Evolutionary conservation across 768 basidiomycete genomes (phyloP).

Genomic region (Collybia nuda): DNA sequence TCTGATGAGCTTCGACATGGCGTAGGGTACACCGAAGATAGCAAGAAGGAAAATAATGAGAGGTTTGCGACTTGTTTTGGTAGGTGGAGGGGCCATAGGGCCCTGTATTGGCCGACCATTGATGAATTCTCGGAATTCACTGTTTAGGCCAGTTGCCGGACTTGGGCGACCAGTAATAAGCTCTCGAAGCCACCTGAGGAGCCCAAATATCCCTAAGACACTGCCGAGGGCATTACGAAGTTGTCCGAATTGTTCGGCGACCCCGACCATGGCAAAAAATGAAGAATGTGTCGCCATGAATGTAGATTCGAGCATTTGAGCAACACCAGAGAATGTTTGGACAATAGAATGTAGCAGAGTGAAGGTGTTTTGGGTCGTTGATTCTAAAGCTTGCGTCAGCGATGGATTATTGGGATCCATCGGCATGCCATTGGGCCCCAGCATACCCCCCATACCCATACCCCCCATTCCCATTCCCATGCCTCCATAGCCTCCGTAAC

Average conservation of each 20-base stretch:
- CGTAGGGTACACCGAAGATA: slow-evolving; percentile 89
- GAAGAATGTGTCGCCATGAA: slow-evolving; percentile 97
- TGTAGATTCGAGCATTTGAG: slow-evolving; percentile 96
- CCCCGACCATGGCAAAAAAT: slow-evolving; percentile 96
- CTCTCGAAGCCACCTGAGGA: slow-evolving; percentile 82
- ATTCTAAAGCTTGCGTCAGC: slow-evolving; percentile 85
- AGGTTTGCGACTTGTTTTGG: slow-evolving; percentile 84
- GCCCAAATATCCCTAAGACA: slow-evolving; percentile 88
- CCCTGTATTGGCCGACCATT: slow-evolving; percentile 60
- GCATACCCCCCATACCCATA: slow-evolving; percentile 36
- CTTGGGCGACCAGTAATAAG: slow-evolving; percentile 43
- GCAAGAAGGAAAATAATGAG: slow-evolving; percentile 92
- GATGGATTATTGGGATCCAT: slow-evolving; percentile 56
- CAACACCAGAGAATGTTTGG: slow-evolving; percentile 90
- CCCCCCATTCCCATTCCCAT: slow-evolving; percentile 25
- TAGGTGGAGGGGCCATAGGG: slow-evolving; percentile 37
- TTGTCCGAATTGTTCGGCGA: slow-evolving; percentile 92
- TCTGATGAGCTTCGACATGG: slow-evolving; percentile 87
- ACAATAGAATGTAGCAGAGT: slow-evolving; percentile 92
- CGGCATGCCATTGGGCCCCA: slow-evolving; percentile 46
- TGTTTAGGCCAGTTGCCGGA: slow-evolving; percentile 35
- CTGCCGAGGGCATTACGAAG: slow-evolving; percentile 91
- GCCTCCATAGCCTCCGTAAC: slow-evolving; percentile 17
- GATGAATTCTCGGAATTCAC: slow-evolving; percentile 78
- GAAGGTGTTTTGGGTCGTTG: slow-evolving; percentile 91